Percentiles rank a stretch among this genome's conserved stretches.
Conservation (phyloP, 257 asterid genomes). For the Nicotiana undulata region DNA sequence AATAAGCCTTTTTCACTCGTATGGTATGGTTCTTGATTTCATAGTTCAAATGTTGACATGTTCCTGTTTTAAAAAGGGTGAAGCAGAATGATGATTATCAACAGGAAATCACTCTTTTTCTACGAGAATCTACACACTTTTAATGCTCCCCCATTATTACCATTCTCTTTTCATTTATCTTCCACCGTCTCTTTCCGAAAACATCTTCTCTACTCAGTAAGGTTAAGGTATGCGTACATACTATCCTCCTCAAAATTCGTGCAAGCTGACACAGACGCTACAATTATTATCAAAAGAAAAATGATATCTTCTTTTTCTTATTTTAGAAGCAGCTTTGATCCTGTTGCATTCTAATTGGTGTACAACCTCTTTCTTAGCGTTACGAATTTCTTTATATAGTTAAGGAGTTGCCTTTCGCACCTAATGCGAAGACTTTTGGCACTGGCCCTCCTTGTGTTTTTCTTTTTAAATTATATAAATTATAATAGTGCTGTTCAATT, state of each 20-base stretch:
- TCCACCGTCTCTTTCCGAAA: no score
- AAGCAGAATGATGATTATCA: constrained; percentile 27
- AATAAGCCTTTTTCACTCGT: constrained; percentile 10
- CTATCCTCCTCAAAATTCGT: no score
- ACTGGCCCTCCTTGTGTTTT: not conserved
- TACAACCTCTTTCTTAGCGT: not conserved
- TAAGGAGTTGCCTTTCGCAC: not conserved
- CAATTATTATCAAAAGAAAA: no score
- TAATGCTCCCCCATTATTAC: constrained; percentile 32
- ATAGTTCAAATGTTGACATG: constrained; percentile 20
- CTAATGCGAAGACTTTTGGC: constrained; percentile 2
- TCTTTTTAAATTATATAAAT: not conserved
- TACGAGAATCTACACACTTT: constrained; percentile 37
- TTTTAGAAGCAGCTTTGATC: not conserved
- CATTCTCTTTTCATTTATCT: constrained; percentile 1
- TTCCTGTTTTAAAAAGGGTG: constrained; percentile 16
- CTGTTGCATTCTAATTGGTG: not conserved
- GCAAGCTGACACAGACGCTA: no score
- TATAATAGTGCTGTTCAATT: not conserved
- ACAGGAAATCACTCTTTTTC: constrained; percentile 18
- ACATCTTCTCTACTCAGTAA: no score
- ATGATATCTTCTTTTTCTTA: not conserved
- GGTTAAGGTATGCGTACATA: no score
- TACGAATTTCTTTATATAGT: not conserved
- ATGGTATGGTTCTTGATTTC: constrained; percentile 18